A percentile compares a stretch with the other conserved stretches of the same genome.
Conservation (phyloP, 768 basidiomycete genomes). For the Phaeotremella skinneri region DNA sequence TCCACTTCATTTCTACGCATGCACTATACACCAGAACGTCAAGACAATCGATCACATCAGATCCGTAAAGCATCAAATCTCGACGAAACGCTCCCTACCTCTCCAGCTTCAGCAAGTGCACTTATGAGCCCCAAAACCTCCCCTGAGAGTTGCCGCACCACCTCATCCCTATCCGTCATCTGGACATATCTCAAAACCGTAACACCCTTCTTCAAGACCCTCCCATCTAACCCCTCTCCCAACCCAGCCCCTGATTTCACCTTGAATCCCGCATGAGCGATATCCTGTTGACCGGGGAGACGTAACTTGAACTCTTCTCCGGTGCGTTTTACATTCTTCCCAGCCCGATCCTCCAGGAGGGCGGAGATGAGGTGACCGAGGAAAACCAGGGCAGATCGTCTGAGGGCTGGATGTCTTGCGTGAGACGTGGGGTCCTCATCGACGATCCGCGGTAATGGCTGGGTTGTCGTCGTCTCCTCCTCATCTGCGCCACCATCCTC, state of each 20-base stretch:
- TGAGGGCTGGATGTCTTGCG: slow-evolving; percentile 71
- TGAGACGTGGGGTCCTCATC: slow-evolving; percentile 29
- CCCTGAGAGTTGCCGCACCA: slow-evolving; percentile 72
- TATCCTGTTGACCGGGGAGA: background rate
- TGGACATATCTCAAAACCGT: slow-evolving; percentile 68
- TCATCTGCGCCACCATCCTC: slow-evolving; percentile 26
- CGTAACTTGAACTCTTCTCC: background rate
- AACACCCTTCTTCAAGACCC: slow-evolving; percentile 58
- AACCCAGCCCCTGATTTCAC: background rate
- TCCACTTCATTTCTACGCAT: too few species aligned
- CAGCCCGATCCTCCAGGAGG: slow-evolving; percentile 54
- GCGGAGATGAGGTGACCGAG: slow-evolving; percentile 68
- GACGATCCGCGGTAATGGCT: slow-evolving; percentile 14
- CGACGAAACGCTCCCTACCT: too few species aligned
- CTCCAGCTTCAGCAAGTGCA: too few species aligned
- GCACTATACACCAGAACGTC: too few species aligned
- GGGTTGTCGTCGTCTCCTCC: slow-evolving; percentile 6
- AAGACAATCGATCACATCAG: too few species aligned
- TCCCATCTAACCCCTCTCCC: slow-evolving; percentile 10
- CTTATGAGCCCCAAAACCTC: slow-evolving; percentile 55
- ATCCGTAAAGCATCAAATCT: too few species aligned
- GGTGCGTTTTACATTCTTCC: background rate
- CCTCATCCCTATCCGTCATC: slow-evolving; percentile 67
- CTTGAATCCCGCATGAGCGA: background rate
- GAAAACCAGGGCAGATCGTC: slow-evolving; percentile 84